phyloP scores from a whole-genome alignment of 129 eudicot species.

The Artemisia tridentata region DNA sequence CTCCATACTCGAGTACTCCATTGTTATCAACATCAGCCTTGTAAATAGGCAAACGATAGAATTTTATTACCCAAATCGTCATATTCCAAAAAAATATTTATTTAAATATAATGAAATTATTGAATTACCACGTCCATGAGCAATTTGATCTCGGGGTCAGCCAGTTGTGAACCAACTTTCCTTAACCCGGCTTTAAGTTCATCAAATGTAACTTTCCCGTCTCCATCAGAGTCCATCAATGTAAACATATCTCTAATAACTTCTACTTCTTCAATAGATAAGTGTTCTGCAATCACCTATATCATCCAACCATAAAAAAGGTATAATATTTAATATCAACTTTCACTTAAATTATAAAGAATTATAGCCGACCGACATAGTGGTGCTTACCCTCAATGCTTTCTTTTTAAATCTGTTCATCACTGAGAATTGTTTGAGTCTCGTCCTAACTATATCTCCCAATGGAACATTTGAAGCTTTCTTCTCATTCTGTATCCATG shows the following conservation, averaged over 20 bases:
- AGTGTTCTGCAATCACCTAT: constrained; percentile 95
- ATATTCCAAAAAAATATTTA: not conserved
- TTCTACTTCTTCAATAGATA: constrained; percentile 87
- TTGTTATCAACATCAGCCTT: constrained; percentile 98
- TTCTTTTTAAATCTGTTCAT: constrained; percentile 96
- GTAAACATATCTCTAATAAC: constrained; percentile 88
- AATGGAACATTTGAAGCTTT: constrained; percentile 95
- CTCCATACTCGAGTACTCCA: constrained; percentile 93
- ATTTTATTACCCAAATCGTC: constrained; percentile 12
- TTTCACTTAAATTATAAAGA: not conserved
- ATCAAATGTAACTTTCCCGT: constrained; percentile 86
- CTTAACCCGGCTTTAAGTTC: constrained; percentile 77
- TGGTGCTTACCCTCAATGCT: constrained; percentile 75
- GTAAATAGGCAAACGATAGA: not conserved
- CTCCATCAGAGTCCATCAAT: constrained; percentile 87
- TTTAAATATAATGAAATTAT: not conserved
- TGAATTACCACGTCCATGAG: constrained; percentile 92
- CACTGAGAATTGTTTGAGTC: constrained; percentile 87
- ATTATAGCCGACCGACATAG: too few species aligned
- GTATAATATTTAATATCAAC: not conserved
- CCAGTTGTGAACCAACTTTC: constrained; percentile 95
- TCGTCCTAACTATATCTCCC: constrained; percentile 91
- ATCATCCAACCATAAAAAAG: constrained; percentile 17
- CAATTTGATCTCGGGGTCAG: constrained; percentile 89
- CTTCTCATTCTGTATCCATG: constrained; percentile 90